Evolutionary conservation across 2,329 filamentous ascomycete genomes (phyloP).

Genomic region (Xylaria sp.): DNA sequence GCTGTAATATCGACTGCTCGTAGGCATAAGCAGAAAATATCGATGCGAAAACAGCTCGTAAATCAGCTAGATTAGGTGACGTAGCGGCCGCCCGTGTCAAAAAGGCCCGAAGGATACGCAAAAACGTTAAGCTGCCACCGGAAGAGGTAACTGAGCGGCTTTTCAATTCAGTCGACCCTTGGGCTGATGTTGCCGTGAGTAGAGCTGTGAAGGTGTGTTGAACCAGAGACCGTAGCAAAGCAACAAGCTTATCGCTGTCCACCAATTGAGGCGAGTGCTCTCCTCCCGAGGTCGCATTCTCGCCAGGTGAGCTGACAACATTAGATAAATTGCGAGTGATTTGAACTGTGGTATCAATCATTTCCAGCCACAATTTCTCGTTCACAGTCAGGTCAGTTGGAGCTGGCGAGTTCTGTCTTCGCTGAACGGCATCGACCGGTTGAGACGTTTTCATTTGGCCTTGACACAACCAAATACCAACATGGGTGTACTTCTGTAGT

Average conservation of each 20-base stretch:
- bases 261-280: conserved; percentile 49
- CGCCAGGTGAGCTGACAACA: conserved; percentile 54
- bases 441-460: conserved; percentile 76
- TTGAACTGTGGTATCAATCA: conserved; percentile 70
- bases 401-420: conserved; percentile 61
- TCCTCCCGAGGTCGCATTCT: conserved; percentile 40
- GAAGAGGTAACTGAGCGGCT: conserved; percentile 53
- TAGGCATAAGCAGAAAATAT: conserved; percentile 97
- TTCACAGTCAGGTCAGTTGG: conserved; percentile 62
- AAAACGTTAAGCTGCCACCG: conserved; percentile 77
- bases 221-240: conserved; percentile 79
- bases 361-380: conserved; percentile 68
- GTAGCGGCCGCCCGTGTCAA: conserved; percentile 82
- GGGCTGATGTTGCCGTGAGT: conserved; percentile 76
- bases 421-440: conserved; percentile 58
- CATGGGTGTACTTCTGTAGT: conserved; percentile 88
- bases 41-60: conserved; percentile 84
- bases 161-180: conserved; percentile 48
- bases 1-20: conserved; percentile 85
- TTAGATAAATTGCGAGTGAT: conserved; percentile 73
- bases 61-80: conserved; percentile 86
- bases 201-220: conserved; percentile 92
- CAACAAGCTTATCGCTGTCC: conserved; percentile 71
- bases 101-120: conserved; percentile 89
- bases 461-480: conserved; percentile 96